Evolutionary conservation across 805 yeast genomes (phyloP), one percentile per base, ranked within the genome.

Genomic region (Metschnikowia shivogae): DNA sequence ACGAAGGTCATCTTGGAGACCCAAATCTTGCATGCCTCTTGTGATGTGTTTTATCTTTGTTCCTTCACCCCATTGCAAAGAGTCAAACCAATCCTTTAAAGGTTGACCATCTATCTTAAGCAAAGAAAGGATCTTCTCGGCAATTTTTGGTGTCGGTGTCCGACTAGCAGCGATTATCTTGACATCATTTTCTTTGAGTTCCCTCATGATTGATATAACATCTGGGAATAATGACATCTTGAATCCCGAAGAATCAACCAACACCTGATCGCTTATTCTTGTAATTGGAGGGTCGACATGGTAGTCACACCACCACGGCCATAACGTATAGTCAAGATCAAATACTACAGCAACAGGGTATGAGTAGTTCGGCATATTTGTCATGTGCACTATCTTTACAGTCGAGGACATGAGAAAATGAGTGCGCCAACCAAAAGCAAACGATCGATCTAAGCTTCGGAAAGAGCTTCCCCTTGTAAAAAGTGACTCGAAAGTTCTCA

Each of bases 271-370:
- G 12, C 64, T 39, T 1, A 45, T 38, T 2, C 44, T 34, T 34
- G 44, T 49, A 6, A 60, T 22, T 2, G 90, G 90, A 6, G 78
- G 65, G 2, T 70, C 61, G 17, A 86, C 71, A 56, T 85, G 90
- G 1, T 88, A 84, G 55, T 85, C 90, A 61, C 90, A 84, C 90
- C 90, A 85, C 49, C 83, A 80, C 42, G 86, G 90, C 93, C 93
- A 85, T 29, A 85, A 62, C 0, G 93, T 85, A 57, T 81, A 85
- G 59, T 85, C 93, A 35, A 85, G 64, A 53, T 85, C 93, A 59
- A 85, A 83, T 0, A 85, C 89, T 9, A 84, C 81, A 1, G 78
- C 81, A 8, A 48, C 48, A 3, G 72, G 72, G 43, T 65, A 66
- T 14, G 45, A 46, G 35, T 40, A 45, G 10, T 28, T 33, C 4